These are phyloP conservation scores for Epichloe gansuensis DNA, from an alignment of 2,329 filamentous ascomycete genomes.

Conservation along the genomic window DNA sequence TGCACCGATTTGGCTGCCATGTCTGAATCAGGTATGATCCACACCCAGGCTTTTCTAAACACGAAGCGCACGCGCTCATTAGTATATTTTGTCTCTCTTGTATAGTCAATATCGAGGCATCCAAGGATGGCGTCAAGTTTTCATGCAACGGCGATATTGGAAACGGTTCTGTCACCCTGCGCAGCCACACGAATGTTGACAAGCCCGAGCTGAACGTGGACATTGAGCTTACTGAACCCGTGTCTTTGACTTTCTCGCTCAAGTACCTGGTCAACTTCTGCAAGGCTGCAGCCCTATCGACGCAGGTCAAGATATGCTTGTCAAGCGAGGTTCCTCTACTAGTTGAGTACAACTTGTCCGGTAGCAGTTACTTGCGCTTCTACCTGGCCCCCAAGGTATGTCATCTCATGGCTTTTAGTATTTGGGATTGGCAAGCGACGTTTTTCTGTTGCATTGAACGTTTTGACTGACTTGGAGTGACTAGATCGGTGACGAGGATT, in stretches of 20 bases:
- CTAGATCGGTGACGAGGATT: conserved; percentile 29
- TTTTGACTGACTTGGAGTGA: background rate
- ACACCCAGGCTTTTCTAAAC: background rate
- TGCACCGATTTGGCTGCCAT: conserved; percentile 83
- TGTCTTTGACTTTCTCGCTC: conserved; percentile 90
- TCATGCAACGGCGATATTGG: conserved; percentile 88
- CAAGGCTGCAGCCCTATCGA: conserved; percentile 82
- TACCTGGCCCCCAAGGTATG: conserved; percentile 95
- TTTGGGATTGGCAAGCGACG: background rate
- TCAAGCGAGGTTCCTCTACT: conserved; percentile 93
- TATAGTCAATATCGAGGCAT: conserved; percentile 84
- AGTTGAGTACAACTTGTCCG: conserved; percentile 75
- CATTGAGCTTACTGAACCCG: conserved; percentile 84
- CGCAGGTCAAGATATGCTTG: conserved; percentile 77
- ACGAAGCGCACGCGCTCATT: background rate
- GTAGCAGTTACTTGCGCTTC: conserved; percentile 85
- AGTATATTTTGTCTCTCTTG: background rate
- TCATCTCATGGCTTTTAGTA: conserved; percentile 1
- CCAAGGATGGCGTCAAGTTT: conserved; percentile 96
- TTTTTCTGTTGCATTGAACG: background rate
- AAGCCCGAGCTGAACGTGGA: conserved; percentile 77
- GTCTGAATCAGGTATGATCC: conserved; percentile 72
- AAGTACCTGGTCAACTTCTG: conserved; percentile 99
- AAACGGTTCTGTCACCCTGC: conserved; percentile 83
- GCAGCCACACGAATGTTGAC: conserved; percentile 77